Conservation (phyloP, 2,329 filamentous ascomycete species). For the Cladorrhinum sp. region DNA sequence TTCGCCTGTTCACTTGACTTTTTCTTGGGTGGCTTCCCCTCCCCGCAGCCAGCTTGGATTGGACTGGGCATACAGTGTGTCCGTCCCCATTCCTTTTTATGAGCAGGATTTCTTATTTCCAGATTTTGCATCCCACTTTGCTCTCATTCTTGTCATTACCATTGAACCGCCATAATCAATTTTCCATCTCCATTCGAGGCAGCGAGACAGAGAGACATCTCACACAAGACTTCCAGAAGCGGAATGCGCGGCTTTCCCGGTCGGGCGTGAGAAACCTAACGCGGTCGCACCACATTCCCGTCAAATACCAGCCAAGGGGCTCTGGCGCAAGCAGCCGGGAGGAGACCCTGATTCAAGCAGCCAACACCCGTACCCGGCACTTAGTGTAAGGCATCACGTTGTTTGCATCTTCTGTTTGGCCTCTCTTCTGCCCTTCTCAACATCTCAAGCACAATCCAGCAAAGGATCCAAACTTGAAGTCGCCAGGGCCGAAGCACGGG, state of each 20-base stretch:
- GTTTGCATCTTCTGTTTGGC: background rate
- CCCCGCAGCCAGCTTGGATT: constrained; percentile 10
- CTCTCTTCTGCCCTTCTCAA: background rate
- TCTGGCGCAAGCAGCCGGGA: background rate
- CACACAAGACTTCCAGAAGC: constrained; percentile 7
- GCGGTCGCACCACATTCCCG: constrained; percentile 20
- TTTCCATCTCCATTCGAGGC: background rate
- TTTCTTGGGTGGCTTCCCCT: background rate
- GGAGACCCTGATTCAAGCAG: background rate
- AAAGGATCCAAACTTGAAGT: no score
- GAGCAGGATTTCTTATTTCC: constrained; percentile 13
- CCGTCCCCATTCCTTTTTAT: constrained; percentile 1
- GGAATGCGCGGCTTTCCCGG: constrained; percentile 11
- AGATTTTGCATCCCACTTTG: background rate
- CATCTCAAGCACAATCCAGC: background rate
- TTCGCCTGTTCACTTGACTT: background rate
- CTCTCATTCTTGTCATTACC: background rate
- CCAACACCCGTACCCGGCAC: constrained; percentile 4
- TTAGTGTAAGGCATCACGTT: background rate
- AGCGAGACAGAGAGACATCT: background rate
- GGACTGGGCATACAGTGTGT: constrained; percentile 7
- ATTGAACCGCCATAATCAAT: constrained; percentile 1
- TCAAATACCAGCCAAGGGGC: constrained; percentile 1
- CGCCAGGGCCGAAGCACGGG: no score
- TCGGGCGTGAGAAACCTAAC: constrained; percentile 4